phyloP scores from a whole-genome alignment of 2,329 filamentous ascomycete genomes.

The Sodiomyces alkalinus region DNA sequence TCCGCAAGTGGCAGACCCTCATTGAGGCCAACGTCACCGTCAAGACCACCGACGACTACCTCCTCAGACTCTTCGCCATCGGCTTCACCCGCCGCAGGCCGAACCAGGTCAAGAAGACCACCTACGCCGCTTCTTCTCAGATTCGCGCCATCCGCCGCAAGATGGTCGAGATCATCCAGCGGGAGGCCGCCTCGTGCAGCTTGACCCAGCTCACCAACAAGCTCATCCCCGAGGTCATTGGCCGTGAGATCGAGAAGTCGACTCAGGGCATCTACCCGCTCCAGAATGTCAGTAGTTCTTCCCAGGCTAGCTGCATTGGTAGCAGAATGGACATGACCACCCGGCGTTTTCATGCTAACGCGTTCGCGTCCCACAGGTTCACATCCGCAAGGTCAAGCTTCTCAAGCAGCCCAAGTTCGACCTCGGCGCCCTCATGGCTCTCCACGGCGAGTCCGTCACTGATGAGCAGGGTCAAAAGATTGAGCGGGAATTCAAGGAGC shows the following conservation, averaged over 20 bases:
- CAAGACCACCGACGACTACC: conserved; percentile 99
- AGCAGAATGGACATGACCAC: too few species aligned
- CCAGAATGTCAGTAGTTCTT: conserved; percentile 91
- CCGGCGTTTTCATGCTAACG: too few species aligned
- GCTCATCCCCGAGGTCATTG: conserved; percentile 98
- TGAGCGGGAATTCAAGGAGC: conserved; percentile 99
- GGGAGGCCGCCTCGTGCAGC: conserved; percentile 88
- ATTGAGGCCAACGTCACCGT: conserved; percentile 99
- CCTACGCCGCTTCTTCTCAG: conserved; percentile 92
- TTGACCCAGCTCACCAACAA: conserved; percentile 94
- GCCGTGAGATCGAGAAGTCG: conserved; percentile 98
- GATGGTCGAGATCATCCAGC: conserved; percentile 98
- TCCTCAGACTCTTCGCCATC: conserved; percentile 96
- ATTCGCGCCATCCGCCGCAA: conserved; percentile 98
- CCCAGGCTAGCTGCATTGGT: too few species aligned
- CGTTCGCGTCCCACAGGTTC: conserved; percentile 64
- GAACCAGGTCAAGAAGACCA: conserved; percentile 99
- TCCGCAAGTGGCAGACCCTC: conserved; percentile 98
- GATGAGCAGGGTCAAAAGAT: conserved; percentile 98
- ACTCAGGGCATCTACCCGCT: conserved; percentile 99
- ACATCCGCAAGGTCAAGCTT: conserved; percentile 99
- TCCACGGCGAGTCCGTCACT: conserved; percentile 93
- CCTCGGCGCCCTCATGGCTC: conserved; percentile 84
- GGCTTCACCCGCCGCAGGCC: conserved; percentile 98
- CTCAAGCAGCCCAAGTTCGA: conserved; percentile 99